Evolutionary conservation across 2,329 filamentous ascomycete genomes (phyloP), one percentile per base, ranked within the genome.

Genomic region (Nemania sp.): DNA sequence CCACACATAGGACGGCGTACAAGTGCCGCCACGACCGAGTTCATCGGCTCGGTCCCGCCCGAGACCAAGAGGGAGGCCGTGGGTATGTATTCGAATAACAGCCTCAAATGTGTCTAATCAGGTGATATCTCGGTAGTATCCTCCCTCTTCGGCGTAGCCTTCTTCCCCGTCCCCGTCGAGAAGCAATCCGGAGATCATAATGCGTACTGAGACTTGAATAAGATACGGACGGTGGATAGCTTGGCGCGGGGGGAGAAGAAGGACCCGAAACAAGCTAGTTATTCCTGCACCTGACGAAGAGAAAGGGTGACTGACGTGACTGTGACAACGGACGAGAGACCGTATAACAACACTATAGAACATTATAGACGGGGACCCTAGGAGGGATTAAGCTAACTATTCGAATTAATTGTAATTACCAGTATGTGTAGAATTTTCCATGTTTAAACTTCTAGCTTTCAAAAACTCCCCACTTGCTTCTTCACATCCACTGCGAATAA

Each of bases 161-260:
- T 54, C 21, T 25, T 59, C 1, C 17, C 54, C 5, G 21, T 52
- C 25, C 9, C 54, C 25, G 43, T 59, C 18, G 57, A 59, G 34
- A 59, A 49, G 43, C 48, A 54, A n/a, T n/a, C n/a, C n/a, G n/a
- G n/a, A n/a, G 37, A 40, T 59, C 13, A 25, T 21, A 17, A 32
- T 59, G 3, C 48, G 56, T 18, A 59, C 50, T 10, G 45, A 54
- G 18, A n/a, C 49, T 59, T n/a, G n/a, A n/a, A n/a, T n/a, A n/a
- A 13, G 57, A 54, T 32, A 54, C 50, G 11, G 57, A 59, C 50
- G 11, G 57, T 54, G 32, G 54, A 34, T 42, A 50, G 57, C 5
- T 48, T 59, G 25, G 20, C 43, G 13, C 42, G 54, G 15, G 20
- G 43, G 43, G 12, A 25, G 13, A 25, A 32, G 17, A 43, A 43